These are phyloP conservation scores for Rhizophora apiculata DNA, from an alignment of 345 rosid species.

Conservation along the genomic window DNA sequence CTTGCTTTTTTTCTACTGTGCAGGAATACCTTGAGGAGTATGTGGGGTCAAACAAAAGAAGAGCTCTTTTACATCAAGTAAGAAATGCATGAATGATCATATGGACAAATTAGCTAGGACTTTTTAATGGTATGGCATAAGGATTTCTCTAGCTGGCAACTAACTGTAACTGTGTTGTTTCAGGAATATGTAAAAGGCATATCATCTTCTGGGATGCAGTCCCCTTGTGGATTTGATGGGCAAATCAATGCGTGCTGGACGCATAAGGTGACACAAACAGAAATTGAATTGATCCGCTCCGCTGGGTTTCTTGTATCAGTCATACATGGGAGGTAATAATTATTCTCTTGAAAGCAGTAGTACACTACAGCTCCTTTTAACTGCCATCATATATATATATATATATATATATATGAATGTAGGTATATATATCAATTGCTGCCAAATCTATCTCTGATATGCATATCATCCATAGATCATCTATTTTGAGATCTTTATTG, in stretches of 20 bases:
- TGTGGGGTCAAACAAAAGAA: constrained; percentile 59
- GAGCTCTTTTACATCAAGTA: constrained; percentile 75
- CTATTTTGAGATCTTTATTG: not conserved
- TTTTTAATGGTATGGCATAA: not conserved
- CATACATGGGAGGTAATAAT: constrained; percentile 86
- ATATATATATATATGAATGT: too few species aligned
- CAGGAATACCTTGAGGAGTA: constrained; percentile 80
- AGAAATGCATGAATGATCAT: constrained; percentile 15
- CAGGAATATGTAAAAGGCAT: constrained; percentile 95
- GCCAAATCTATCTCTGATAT: not conserved
- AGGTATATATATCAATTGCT: not conserved
- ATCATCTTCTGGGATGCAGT: constrained; percentile 92
- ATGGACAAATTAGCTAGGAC: not conserved
- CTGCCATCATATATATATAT: not conserved
- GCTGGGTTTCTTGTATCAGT: constrained; percentile 83
- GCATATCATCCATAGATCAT: not conserved
- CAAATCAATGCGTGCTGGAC: constrained; percentile 96
- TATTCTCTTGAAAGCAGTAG: not conserved
- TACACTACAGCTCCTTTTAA: not conserved
- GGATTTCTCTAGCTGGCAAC: constrained; percentile 6
- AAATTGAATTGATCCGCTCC: constrained; percentile 61
- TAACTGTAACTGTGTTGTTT: constrained; percentile 7
- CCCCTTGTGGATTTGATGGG: constrained; percentile 77
- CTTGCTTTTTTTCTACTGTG: constrained; percentile 13
- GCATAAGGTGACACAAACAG: constrained; percentile 63